Base-by-base conservation (phyloP, 306 rosid genomes). In the Cicer yamashitae region DNA sequence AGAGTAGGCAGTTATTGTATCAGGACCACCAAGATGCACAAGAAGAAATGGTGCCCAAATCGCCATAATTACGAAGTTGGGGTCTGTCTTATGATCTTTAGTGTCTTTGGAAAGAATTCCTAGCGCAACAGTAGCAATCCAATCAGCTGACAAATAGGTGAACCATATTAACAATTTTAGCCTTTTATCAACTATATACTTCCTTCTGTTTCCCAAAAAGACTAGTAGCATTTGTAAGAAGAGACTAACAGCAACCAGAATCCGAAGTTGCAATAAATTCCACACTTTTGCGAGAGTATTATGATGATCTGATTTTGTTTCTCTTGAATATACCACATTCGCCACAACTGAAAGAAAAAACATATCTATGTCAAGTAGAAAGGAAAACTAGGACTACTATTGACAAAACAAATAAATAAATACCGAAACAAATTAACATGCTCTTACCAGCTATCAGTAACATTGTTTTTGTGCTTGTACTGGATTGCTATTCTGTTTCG, bases 21-120 rank as follows among this genome's bases (percentile, higher is more conserved):
- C 87, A 3, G 85, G 87, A 4, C 87, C 84, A 12, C 89, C 85
- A 3, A 86, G 87, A 60, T 81, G 86, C 37, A 83, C 60, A 6
- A 84, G 84, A 20, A 86, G 84, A 74, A 84, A 81, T 17, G 90
- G 82, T 3, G 83, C 84, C 86, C 87, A 86, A 7, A 34, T 63
- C 0, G 85, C 85, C 73, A 25, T 64, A 0, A 82, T 46, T 1
- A 34, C 6, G 8, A 66, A 46, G 56, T 38, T 58, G 34, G 74
- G 43, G 7, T 74, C 12, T 3, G 0, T 0, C 5, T 40, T 22
- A 38, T 3, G 30, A 45, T 18, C 22, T 50, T 56, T 59, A 30
- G 22, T 51, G 78, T 58, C 68, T 20, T 70, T 61, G 41, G 79
- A 80, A 53, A 83, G 81, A 8, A 60, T 59, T 6, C 85, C 69